Base-by-base conservation (phyloP, 768 basidiomycete genomes). In the Suillus subluteus region DNA sequence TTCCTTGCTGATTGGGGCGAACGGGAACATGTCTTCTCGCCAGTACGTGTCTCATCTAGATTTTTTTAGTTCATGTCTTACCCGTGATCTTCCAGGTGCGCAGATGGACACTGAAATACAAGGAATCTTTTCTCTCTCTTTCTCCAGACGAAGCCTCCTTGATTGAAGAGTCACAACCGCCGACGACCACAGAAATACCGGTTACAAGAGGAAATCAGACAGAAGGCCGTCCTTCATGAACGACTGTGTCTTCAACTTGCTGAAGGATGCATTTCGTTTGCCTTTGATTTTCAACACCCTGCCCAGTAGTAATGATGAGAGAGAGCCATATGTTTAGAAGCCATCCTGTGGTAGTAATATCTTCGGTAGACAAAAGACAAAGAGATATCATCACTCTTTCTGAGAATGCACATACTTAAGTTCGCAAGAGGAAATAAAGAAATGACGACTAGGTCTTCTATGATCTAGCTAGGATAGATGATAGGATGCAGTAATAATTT, bases 1-100 rank as follows among this genome's bases (percentile, higher is more conserved):
- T 88, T 91, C 73, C 75, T 88, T 65, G 84, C 86, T 62, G 88
- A 91, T 73, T 91, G 86, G 74, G 90, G 90, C 4, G 86, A 89
- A n/a, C 79, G 81, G 58, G 90, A 91, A 30, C 89, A 91, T 73
- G 87, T 90, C 35, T 91, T 90, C 75, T 84, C 83, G 75, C 86
- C 88, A 30, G 89, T 90, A 68, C 73, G 87, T 81, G 41, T 66
- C 50, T 54, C 62, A 54, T 38, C 52, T 44, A n/a, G 21, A 2
- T 18, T 55, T 37, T 48, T 41, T 58, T 26, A 3, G 18, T 59
- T 40, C 58, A 16, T 21, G 55, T 63, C 59, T 62, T 58, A 58
- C 23, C 44, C 50, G 5, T 37, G 46, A 7, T 38, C 23, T 65
- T 65, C 46, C 65, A 91, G 88, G 75, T 84, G 40, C 82, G 90